Conservation (phyloP, 2,329 filamentous ascomycete genomes). For the Sclerotinia minor region DNA sequence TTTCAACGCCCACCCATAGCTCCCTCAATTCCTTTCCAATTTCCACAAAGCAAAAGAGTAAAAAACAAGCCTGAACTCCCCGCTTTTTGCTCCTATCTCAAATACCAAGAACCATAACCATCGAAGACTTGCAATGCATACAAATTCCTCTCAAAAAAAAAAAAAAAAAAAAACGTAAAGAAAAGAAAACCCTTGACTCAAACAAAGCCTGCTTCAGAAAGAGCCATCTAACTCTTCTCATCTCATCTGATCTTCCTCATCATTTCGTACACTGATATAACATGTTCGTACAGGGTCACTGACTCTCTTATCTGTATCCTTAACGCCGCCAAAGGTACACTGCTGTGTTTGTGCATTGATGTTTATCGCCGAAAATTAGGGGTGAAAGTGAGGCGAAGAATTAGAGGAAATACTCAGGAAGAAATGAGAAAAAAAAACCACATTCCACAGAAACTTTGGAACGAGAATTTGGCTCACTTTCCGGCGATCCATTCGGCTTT, state of each 20-base stretch:
- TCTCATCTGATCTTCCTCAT: conserved; percentile 8
- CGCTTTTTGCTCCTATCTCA: conserved; percentile 8
- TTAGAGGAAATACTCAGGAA: neutral
- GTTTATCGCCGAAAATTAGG: conserved; percentile 13
- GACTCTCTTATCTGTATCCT: conserved; percentile 14
- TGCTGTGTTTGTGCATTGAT: conserved; percentile 3
- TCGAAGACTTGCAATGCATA: conserved; percentile 5
- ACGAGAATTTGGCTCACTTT: neutral
- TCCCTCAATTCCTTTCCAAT: conserved; percentile 16
- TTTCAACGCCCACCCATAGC: conserved; percentile 9
- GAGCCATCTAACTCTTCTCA: conserved; percentile 14
- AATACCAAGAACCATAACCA: conserved; percentile 1
- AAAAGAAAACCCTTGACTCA: conserved; percentile 16
- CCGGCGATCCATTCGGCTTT: neutral
- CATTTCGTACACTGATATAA: conserved; percentile 25
- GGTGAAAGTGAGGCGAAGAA: neutral
- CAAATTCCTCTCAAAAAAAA: conserved; percentile 1
- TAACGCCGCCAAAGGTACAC: conserved; percentile 16
- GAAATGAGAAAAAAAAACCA: neutral
- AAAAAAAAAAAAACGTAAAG: neutral
- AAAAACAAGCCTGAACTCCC: neutral
- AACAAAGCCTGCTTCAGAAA: conserved; percentile 25
- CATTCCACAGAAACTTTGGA: neutral
- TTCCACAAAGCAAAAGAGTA: conserved; percentile 8
- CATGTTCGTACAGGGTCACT: conserved; percentile 22